Evolutionary conservation across 495 filamentous ascomycete genomes (phyloP).

Genomic region (Thermochaetoides thermophila): DNA sequence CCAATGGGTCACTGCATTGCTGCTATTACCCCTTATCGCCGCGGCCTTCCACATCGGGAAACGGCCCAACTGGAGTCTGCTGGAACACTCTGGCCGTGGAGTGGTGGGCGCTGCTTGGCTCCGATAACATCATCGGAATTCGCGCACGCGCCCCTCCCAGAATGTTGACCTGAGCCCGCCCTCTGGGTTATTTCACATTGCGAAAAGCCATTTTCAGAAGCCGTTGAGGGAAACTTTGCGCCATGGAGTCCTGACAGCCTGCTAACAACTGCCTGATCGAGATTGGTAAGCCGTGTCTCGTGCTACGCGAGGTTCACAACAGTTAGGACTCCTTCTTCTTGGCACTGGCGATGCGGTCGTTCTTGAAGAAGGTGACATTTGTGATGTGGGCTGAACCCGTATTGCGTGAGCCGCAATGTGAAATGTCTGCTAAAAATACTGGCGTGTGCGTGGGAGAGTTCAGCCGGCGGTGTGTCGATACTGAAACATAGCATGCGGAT

Average conservation of each 20-base stretch:
- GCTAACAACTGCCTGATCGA: constrained; percentile 4
- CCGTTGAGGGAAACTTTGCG: too few relatives aligned
- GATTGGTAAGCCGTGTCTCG: constrained; percentile 1
- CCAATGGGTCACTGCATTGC: constrained; percentile 7
- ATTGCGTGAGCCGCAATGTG: neutral
- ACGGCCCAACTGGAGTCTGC: constrained; percentile 7
- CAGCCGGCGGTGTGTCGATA: too few relatives aligned
- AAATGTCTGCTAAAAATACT: neutral
- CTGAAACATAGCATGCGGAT: too few relatives aligned
- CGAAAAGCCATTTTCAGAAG: too few relatives aligned
- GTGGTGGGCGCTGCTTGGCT: neutral
- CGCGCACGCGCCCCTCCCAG: constrained; percentile 1
- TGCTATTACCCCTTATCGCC: constrained; percentile 10
- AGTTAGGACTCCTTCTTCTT: too few relatives aligned
- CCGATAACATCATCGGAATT: neutral
- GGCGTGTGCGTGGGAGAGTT: too few relatives aligned
- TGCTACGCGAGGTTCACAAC: neutral
- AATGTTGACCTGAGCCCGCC: too few relatives aligned
- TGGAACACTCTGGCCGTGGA: neutral
- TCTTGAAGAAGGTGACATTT: constrained; percentile 3
- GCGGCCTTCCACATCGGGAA: constrained; percentile 12
- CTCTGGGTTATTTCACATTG: too few relatives aligned
- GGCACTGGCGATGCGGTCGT: too few relatives aligned
- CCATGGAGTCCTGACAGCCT: neutral
- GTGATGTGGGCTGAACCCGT: neutral